Base-by-base conservation (phyloP, 2,329 filamentous ascomycete species). In the Diaporthe citriasiana region DNA sequence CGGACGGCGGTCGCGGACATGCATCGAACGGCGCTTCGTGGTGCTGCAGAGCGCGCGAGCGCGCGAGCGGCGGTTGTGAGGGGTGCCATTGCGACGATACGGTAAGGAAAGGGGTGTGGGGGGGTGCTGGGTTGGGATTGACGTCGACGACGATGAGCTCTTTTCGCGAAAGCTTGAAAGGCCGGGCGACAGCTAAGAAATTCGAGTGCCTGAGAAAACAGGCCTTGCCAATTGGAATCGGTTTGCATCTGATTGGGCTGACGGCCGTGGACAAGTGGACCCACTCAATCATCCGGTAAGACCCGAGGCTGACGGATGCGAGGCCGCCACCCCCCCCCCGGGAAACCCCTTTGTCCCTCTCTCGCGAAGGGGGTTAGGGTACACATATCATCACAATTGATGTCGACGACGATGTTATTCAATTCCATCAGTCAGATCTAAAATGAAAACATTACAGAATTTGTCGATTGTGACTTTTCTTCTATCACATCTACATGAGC, bases 31-130 rank as follows among this genome's bases (percentile, higher is more conserved):
- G 83, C 79, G 82, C 79, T 75, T 75, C 74, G 72, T 78, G 60
- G 63, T 38, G 69, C 68, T 57, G 80, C 77, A 73, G 82, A 79
- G 85, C 93, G 93, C 87, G 93, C 87, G 83, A 94, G 88, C 81
- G 90, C 87, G 85, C 91, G 91, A 83, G 93, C 91, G 82, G 91
- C 89, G 83, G 89, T 88, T 82, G 91, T 81, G 84, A 95, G 89
- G 83, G 91, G 87, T 84, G 91, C 91, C 92, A 94, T 94, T 81
- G 83, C 83, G 82, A 77, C 74, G 25, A 56, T 74, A 45, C 27
- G 60, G 35, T 15, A 25, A 45, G 56, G 66, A 74, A 76, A 78
- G 79, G 71, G 57, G 77, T 73, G 76, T 45, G 80, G 78, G 79
- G 79, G 78, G 73, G 47, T 25, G 47, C 27, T 78, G 72, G 71